A percentile compares a stretch with the other conserved stretches of the same genome.
These are phyloP conservation scores for Hypoxylon sp. DNA, from an alignment of 2,329 filamentous ascomycete species.

Conservation along the genomic window DNA sequence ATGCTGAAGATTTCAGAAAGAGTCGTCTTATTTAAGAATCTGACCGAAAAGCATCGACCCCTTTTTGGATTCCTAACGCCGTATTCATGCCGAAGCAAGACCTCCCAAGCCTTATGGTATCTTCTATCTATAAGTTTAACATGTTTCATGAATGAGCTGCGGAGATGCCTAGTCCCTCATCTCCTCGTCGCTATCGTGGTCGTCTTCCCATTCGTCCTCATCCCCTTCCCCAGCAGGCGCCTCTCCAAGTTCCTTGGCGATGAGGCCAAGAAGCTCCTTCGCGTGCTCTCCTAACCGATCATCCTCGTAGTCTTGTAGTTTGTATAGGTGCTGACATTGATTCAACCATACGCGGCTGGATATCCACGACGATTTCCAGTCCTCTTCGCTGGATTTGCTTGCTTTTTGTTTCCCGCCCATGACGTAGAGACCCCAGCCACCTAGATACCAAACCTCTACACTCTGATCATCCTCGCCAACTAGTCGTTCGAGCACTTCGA, in stretches of 20 bases:
- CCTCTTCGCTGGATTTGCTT: constrained; percentile 57
- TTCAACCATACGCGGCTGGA: constrained; percentile 86
- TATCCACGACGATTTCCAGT: constrained; percentile 73
- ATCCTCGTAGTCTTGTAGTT: constrained; percentile 85
- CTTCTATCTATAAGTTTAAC: constrained; percentile 32
- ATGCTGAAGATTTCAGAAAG: constrained; percentile 22
- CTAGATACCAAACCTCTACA: constrained; percentile 96
- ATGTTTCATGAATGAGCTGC: constrained; percentile 11
- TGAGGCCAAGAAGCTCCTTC: constrained; percentile 73
- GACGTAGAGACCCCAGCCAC: constrained; percentile 91
- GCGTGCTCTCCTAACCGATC: constrained; percentile 81
- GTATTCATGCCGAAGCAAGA: constrained; percentile 42
- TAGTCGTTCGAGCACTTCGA: constrained; percentile 85
- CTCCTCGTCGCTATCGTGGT: constrained; percentile 66
- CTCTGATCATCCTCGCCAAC: constrained; percentile 91
- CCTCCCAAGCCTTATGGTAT: constrained; percentile 42
- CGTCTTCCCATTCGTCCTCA: constrained; percentile 62
- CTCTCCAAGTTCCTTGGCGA: constrained; percentile 74
- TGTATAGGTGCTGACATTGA: constrained; percentile 83
- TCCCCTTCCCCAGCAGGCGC: constrained; percentile 67
- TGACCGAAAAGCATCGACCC: constrained; percentile 17
- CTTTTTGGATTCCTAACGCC: constrained; percentile 47
- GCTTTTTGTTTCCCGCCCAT: constrained; percentile 75
- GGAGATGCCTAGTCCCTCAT: constrained; percentile 60
- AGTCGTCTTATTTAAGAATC: neutral